A percentile compares a stretch with the other conserved stretches of the same genome.
Evolutionary conservation across 2,329 filamentous ascomycete species (phyloP).

Genomic region (Rutstroemia sp.): DNA sequence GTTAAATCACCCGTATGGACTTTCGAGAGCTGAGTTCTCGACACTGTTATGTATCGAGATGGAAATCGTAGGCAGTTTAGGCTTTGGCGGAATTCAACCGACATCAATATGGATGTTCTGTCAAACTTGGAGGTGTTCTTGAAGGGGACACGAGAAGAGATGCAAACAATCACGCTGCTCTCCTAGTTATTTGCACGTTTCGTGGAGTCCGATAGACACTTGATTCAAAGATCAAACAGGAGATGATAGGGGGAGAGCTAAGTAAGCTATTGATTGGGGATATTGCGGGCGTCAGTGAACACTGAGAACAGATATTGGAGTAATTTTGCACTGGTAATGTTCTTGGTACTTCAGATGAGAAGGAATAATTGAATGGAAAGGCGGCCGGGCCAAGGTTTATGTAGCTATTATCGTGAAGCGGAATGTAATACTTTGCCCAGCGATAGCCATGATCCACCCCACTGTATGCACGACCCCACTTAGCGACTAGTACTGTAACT

Average conservation of each 20-base stretch:
- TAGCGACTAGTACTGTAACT: not conserved
- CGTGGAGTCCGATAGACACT: no score
- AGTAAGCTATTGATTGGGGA: not conserved
- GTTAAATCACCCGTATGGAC: slow-evolving; percentile 44
- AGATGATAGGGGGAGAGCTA: not conserved
- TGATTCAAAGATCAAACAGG: not conserved
- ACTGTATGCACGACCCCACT: slow-evolving; percentile 4
- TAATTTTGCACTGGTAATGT: not conserved
- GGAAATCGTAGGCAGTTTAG: slow-evolving; percentile 47
- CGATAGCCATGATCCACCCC: not conserved
- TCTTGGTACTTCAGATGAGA: not conserved
- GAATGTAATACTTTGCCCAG: not conserved
- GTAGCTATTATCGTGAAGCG: not conserved
- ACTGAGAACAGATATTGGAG: not conserved
- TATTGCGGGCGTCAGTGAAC: not conserved
- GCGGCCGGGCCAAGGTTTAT: slow-evolving; percentile 8
- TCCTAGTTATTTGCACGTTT: not conserved
- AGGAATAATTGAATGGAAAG: not conserved
- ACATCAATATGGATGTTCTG: slow-evolving; percentile 41
- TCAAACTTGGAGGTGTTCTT: slow-evolving; percentile 4
- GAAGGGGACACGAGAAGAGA: not conserved
- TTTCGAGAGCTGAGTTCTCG: slow-evolving; percentile 48
- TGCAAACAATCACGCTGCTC: not conserved
- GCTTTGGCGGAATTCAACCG: slow-evolving; percentile 49
- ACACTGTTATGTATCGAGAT: slow-evolving; percentile 47